Percentiles rank a stretch among this genome's conserved stretches.
Evolutionary conservation across 495 filamentous ascomycete species (phyloP).

Genomic region (Oidiodendron maius): DNA sequence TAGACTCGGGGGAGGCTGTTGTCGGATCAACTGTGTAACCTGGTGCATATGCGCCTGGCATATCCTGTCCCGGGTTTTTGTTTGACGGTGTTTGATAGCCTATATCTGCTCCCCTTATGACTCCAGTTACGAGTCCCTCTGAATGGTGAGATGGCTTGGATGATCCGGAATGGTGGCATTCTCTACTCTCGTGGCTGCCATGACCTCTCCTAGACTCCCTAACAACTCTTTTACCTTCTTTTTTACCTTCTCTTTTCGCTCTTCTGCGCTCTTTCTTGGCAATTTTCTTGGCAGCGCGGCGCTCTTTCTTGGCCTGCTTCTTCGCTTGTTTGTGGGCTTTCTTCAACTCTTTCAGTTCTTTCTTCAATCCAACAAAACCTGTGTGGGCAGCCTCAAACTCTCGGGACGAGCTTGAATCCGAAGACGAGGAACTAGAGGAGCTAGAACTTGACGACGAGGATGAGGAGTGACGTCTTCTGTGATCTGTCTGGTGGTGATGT

Average conservation of each 20-base stretch:
- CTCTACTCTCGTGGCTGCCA: no score
- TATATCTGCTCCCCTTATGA: constrained; percentile 12
- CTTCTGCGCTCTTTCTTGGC: constrained; percentile 21
- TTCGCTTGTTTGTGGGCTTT: constrained; percentile 29
- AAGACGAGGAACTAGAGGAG: constrained; percentile 25
- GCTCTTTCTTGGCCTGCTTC: constrained; percentile 9
- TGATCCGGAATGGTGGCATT: background rate
- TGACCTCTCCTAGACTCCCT: background rate
- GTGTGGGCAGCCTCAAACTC: constrained; percentile 35
- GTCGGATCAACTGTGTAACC: constrained; percentile 7
- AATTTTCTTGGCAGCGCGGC: constrained; percentile 20
- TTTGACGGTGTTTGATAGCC: constrained; percentile 2
- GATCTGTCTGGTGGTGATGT: no score
- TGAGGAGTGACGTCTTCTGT: background rate
- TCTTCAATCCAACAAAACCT: constrained; percentile 21
- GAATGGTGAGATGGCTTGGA: background rate
- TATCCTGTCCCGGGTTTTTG: constrained; percentile 1
- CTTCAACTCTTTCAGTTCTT: constrained; percentile 35
- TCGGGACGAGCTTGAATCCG: constrained; percentile 30
- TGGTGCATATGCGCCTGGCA: background rate
- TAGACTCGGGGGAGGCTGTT: no score
- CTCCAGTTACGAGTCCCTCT: background rate
- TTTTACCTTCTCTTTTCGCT: constrained; percentile 19
- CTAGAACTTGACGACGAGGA: constrained; percentile 15
- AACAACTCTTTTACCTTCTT: background rate